phyloP scores from a whole-genome alignment of 2,329 filamentous ascomycete species.

The Coleophoma crateriformis region DNA sequence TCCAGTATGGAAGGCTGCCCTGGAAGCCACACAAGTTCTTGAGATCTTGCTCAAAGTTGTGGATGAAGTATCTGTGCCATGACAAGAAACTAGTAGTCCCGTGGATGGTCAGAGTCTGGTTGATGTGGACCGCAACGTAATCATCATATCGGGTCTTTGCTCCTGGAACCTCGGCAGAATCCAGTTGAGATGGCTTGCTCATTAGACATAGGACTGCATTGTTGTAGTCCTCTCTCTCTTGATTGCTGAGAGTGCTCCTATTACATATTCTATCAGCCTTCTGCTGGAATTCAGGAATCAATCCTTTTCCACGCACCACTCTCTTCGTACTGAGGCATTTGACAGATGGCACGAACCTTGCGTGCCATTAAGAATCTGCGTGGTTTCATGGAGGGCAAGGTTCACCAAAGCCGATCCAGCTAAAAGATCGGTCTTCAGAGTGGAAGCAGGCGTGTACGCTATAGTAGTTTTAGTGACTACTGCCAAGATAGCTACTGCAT shows the following conservation, averaged over 20 bases:
- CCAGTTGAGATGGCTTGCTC: conserved; percentile 25
- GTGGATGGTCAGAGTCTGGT: conserved; percentile 18
- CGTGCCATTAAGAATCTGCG: too few relatives aligned
- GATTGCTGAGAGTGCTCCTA: conserved; percentile 10
- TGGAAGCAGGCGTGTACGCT: conserved; percentile 1
- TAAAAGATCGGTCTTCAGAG: conserved; percentile 20
- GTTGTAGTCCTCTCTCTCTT: conserved; percentile 23
- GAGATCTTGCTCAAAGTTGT: conserved; percentile 33
- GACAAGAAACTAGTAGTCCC: conserved; percentile 27
- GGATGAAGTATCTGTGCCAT: conserved; percentile 37
- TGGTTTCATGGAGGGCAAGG: conserved; percentile 8
- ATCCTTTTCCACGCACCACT: conserved; percentile 29
- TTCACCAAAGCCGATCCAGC: conserved; percentile 23
- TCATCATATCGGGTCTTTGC: conserved; percentile 32
- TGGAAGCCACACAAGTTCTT: conserved; percentile 33
- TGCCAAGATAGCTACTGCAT: not conserved
- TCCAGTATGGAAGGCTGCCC: conserved; percentile 28
- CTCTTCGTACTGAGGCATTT: conserved; percentile 25
- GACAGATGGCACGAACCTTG: not conserved
- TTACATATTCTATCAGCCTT: not conserved
- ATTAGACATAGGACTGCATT: conserved; percentile 31
- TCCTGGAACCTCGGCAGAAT: conserved; percentile 23
- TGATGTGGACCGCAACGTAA: conserved; percentile 27
- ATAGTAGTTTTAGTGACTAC: not conserved
- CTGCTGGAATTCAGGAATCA: too few relatives aligned